phyloP scores from a whole-genome alignment of 768 basidiomycete genomes.

The Hysterangium stoloniferum region DNA sequence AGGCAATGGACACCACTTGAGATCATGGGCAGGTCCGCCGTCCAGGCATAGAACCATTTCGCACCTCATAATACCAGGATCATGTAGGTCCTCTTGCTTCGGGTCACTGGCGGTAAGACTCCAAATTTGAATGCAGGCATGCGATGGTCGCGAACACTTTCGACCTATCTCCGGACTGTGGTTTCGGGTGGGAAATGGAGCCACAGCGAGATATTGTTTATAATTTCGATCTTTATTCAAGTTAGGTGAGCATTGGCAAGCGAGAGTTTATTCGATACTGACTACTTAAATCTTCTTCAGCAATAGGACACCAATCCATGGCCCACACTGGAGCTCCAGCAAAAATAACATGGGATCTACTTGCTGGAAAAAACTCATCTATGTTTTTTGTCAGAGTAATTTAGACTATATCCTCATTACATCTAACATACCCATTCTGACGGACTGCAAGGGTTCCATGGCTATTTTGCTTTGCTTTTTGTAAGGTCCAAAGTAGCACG shows the following conservation, averaged over 20 bases:
- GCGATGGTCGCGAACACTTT: conserved; percentile 43
- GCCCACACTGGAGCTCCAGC: conserved; percentile 89
- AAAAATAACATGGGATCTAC: conserved; percentile 65
- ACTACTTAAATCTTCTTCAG: conserved; percentile 50
- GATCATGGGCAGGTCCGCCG: conserved; percentile 66
- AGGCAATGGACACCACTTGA: conserved; percentile 93
- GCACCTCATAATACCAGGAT: conserved; percentile 52
- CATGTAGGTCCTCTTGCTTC: conserved; percentile 13
- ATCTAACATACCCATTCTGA: conserved; percentile 47
- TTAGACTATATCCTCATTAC: too few species aligned
- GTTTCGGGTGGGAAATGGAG: conserved; percentile 56
- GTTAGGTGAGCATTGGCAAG: background rate
- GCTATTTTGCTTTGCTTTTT: conserved; percentile 41
- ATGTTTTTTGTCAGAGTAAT: background rate
- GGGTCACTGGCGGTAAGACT: conserved; percentile 25
- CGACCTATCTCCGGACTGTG: conserved; percentile 63
- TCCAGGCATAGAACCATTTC: conserved; percentile 84
- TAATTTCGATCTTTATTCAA: conserved; percentile 38
- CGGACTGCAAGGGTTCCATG: conserved; percentile 48
- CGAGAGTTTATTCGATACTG: conserved; percentile 16
- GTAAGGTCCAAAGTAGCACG: conserved; percentile 63
- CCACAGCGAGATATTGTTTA: conserved; percentile 80
- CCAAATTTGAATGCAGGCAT: conserved; percentile 87
- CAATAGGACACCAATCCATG: conserved; percentile 88
- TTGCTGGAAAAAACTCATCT: conserved; percentile 57